A percentile compares a stretch with the other conserved stretches of the same genome.
Conservation (phyloP, 495 filamentous ascomycete species). For the Filosporella fistucella region DNA sequence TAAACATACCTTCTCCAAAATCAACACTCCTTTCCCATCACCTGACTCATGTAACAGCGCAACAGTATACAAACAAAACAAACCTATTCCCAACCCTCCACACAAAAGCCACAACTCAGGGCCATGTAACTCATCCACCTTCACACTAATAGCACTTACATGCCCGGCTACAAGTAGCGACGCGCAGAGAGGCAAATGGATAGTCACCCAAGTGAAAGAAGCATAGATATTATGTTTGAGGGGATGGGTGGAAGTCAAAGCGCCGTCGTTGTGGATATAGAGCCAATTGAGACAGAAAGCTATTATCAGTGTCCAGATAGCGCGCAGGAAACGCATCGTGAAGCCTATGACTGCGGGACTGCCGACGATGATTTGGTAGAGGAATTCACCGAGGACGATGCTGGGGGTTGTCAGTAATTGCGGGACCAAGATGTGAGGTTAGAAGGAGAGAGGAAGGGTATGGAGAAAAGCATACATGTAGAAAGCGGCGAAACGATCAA, state of each 20-base stretch:
- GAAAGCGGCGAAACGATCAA: conserved; percentile 43
- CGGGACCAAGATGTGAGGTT: too few species aligned
- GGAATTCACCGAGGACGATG: conserved; percentile 44
- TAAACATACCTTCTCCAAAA: conserved; percentile 30
- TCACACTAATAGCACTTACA: conserved; percentile 24
- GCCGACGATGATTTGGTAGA: conserved; percentile 38
- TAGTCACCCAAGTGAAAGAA: conserved; percentile 30
- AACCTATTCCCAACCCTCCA: conserved; percentile 21
- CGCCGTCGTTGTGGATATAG: conserved; percentile 36
- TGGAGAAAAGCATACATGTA: too few species aligned
- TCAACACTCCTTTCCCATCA: conserved; percentile 23
- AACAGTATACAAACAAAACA: conserved; percentile 33
- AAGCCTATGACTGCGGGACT: conserved; percentile 32
- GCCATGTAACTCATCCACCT: conserved; percentile 1
- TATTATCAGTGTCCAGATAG: conserved; percentile 39
- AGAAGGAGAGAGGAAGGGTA: too few species aligned
- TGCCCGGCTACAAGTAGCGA: conserved; percentile 36
- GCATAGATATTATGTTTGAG: conserved; percentile 30
- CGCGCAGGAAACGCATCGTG: conserved; percentile 30
- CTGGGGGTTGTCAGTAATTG: too few species aligned
- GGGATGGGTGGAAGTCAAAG: conserved; percentile 28
- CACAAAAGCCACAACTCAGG: conserved; percentile 8
- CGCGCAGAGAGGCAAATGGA: conserved; percentile 37
- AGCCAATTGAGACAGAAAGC: conserved; percentile 43
- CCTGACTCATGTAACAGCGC: conserved; percentile 29